A percentile compares a stretch with the other conserved stretches of the same genome.
Evolutionary conservation across 2,329 filamentous ascomycete species (phyloP).

Genomic region (Aureobasidium mangrovei): DNA sequence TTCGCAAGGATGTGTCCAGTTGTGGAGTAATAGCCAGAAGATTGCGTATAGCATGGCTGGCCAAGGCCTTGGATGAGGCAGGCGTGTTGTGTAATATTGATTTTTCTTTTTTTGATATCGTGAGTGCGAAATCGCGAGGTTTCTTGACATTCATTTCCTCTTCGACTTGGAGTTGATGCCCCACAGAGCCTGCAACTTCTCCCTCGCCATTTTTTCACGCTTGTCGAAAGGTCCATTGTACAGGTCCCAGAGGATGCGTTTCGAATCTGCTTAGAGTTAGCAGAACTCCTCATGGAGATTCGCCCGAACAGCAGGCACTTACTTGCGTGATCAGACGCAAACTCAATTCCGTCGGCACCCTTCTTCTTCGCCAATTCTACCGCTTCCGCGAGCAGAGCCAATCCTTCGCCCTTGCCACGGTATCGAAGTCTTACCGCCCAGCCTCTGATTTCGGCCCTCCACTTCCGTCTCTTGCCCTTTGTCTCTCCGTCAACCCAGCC

Average conservation of each 20-base stretch:
- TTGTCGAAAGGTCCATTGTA: slow-evolving; percentile 55
- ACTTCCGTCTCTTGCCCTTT: slow-evolving; percentile 41
- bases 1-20: no score
- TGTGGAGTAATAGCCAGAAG: no score
- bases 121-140: no score
- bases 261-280: slow-evolving; percentile 30
- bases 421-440: slow-evolving; percentile 71
- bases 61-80: not conserved
- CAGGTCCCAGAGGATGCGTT: slow-evolving; percentile 50
- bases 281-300: slow-evolving; percentile 6
- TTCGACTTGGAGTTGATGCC: slow-evolving; percentile 22
- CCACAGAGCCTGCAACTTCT: slow-evolving; percentile 30
- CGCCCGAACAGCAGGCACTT: slow-evolving; percentile 28
- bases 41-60: no score
- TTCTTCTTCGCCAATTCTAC: slow-evolving; percentile 58
- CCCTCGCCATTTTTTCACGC: slow-evolving; percentile 48
- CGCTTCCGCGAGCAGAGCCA: slow-evolving; percentile 63
- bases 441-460: slow-evolving; percentile 63
- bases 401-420: slow-evolving; percentile 62
- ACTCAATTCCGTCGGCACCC: slow-evolving; percentile 62
- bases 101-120: no score
- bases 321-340: slow-evolving; percentile 72
- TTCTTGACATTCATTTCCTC: slow-evolving; percentile 17
- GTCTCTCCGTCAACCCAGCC: slow-evolving; percentile 48
- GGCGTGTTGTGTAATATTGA: not conserved